Evolutionary conservation across 139 green algal species (phyloP).

Genomic region (Chlamydomonas sphaeroides): DNA sequence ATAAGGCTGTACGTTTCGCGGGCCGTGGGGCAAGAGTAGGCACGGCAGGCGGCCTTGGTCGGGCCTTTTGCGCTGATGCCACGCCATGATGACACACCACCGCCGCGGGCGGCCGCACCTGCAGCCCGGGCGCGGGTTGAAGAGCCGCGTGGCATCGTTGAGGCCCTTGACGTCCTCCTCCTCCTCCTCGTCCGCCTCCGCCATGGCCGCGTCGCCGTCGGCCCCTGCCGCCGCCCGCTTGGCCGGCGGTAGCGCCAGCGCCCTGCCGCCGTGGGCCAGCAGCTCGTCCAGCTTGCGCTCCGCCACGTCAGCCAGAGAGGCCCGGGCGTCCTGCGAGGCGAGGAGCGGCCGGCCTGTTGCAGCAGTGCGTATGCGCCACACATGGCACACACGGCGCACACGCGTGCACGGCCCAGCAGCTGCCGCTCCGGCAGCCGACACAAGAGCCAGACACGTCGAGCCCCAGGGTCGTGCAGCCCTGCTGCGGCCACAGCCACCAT

Average conservation of each 20-base stretch:
- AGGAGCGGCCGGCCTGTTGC: not conserved
- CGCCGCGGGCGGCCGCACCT: not conserved
- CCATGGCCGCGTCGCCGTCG: constrained; percentile 17
- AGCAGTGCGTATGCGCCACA: too few species aligned
- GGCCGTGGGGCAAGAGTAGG: too few species aligned
- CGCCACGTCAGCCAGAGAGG: constrained; percentile 4
- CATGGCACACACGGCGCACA: too few species aligned
- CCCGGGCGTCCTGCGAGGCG: constrained; percentile 8
- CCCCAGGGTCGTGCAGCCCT: too few species aligned
- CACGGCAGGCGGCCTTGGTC: too few species aligned
- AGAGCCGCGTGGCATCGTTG: constrained; percentile 39
- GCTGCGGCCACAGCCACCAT: too few species aligned
- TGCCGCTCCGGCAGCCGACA: too few species aligned
- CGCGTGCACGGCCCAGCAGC: too few species aligned
- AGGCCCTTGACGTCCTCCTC: constrained; percentile 2
- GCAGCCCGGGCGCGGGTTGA: constrained; percentile 36
- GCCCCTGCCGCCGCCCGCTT: not conserved
- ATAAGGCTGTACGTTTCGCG: not conserved
- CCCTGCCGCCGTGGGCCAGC: not conserved
- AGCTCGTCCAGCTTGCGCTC: constrained; percentile 30
- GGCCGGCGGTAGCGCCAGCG: not conserved
- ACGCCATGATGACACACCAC: too few species aligned
- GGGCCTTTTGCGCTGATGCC: not conserved
- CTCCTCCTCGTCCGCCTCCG: not conserved
- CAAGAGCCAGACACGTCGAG: too few species aligned